Percentiles rank a stretch among this genome's conserved stretches.
Conservation (phyloP, 2,329 filamentous ascomycete species). For the Aureobasidium sp. region DNA sequence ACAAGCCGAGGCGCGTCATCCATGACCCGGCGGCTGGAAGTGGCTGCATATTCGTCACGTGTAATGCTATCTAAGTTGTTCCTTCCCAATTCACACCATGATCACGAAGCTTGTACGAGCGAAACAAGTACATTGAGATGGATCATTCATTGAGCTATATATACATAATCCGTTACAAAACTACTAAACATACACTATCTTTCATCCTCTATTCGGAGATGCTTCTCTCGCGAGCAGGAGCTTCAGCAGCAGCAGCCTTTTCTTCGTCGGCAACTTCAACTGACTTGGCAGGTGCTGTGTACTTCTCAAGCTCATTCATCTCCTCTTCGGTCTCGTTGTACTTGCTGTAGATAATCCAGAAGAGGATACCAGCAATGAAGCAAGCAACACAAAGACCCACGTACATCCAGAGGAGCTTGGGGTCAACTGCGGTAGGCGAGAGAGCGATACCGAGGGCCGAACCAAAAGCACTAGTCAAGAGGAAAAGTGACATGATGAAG, state of each 20-base stretch:
- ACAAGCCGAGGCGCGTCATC: conserved; percentile 1
- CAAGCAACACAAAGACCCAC: conserved; percentile 23
- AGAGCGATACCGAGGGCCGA: conserved; percentile 56
- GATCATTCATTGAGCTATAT: background rate
- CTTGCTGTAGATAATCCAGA: conserved; percentile 29
- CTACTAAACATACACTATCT: background rate
- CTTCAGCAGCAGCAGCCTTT: background rate
- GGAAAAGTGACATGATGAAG: conserved; percentile 50
- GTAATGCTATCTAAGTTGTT: background rate
- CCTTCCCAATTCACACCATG: background rate
- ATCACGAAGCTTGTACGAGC: background rate
- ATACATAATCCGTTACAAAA: conserved; percentile 14
- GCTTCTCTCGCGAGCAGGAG: conserved; percentile 1
- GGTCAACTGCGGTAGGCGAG: conserved; percentile 55
- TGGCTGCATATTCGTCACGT: background rate
- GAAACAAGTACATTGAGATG: background rate
- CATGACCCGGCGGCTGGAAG: background rate
- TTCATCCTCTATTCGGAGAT: background rate
- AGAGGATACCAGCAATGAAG: conserved; percentile 21
- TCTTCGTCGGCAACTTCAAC: background rate
- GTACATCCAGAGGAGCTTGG: conserved; percentile 58
- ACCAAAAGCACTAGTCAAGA: conserved; percentile 54
- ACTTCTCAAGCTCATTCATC: conserved; percentile 42
- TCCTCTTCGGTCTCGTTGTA: conserved; percentile 44
- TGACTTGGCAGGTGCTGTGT: background rate